A percentile compares a stretch with the other conserved stretches of the same genome.
Evolutionary conservation across 2,329 filamentous ascomycete genomes (phyloP).

Genomic region (Aspergillus pseudotamarii): DNA sequence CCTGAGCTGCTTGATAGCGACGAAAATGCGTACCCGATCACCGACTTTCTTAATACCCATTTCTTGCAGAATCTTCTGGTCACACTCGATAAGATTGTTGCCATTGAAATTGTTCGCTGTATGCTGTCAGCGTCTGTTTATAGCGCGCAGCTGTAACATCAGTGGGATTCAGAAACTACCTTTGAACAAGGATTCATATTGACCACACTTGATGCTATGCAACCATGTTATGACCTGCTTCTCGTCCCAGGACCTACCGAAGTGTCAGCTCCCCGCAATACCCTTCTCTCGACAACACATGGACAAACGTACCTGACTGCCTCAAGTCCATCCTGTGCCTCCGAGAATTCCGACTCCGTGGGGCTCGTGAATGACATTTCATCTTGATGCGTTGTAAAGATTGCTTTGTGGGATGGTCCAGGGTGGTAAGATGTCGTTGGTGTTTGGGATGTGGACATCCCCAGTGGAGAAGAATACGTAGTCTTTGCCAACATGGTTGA

Average conservation of each 20-base stretch:
- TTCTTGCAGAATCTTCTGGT: conserved; percentile 93
- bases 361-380: conserved; percentile 69
- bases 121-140: neutral
- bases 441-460: conserved; percentile 37
- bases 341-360: conserved; percentile 90
- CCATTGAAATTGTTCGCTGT: conserved; percentile 91
- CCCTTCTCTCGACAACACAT: neutral
- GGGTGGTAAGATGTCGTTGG: conserved; percentile 37
- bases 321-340: conserved; percentile 71
- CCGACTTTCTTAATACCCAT: conserved; percentile 99
- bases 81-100: conserved; percentile 94
- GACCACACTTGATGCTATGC: conserved; percentile 84
- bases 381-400: conserved; percentile 34
- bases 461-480: conserved; percentile 38
- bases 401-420: conserved; percentile 31
- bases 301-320: conserved; percentile 63
- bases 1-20: conserved; percentile 80
- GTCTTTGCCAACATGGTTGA: conserved; percentile 46
- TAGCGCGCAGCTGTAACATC: neutral
- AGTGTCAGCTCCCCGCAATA: conserved; percentile 22
- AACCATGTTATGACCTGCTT: conserved; percentile 90
- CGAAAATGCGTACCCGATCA: conserved; percentile 87
- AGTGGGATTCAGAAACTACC: conserved; percentile 39
- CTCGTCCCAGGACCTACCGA: conserved; percentile 76
- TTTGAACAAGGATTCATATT: conserved; percentile 90